Conservation (phyloP, 2,329 filamentous ascomycete species). For the Aspergillaceae sp. region DNA sequence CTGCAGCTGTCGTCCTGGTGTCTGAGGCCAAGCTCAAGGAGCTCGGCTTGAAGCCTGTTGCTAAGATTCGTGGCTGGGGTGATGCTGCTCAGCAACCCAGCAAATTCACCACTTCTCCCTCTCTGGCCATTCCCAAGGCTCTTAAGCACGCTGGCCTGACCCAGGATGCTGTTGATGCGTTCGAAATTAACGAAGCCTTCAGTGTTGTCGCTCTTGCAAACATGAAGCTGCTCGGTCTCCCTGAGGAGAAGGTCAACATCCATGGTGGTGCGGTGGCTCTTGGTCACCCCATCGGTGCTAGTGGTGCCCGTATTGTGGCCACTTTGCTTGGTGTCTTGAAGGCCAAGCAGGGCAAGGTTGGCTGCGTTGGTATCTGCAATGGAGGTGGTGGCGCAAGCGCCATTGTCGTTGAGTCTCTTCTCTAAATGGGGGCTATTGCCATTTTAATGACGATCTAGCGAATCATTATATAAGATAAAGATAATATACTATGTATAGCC, state of each 20-base stretch:
- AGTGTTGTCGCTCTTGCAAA: constrained; percentile 93
- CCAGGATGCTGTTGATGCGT: constrained; percentile 73
- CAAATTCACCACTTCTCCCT: constrained; percentile 91
- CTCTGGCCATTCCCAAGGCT: constrained; percentile 93
- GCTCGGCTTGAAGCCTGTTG: constrained; percentile 81
- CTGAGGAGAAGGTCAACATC: constrained; percentile 82
- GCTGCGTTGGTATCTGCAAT: constrained; percentile 93
- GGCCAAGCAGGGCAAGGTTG: constrained; percentile 89
- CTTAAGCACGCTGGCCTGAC: constrained; percentile 85
- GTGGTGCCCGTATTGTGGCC: constrained; percentile 84
- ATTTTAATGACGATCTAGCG: too few species aligned
- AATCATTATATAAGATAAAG: not conserved
- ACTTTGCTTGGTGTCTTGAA: constrained; percentile 82
- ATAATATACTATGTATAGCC: not conserved
- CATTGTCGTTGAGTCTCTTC: constrained; percentile 67
- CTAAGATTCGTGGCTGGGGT: constrained; percentile 95
- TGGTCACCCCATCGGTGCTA: constrained; percentile 88
- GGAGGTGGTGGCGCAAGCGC: constrained; percentile 93
- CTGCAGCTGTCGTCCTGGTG: constrained; percentile 82
- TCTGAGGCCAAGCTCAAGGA: constrained; percentile 92
- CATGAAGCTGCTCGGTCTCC: constrained; percentile 77
- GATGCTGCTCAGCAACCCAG: constrained; percentile 85
- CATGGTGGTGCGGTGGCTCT: constrained; percentile 93
- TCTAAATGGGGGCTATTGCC: too few species aligned
- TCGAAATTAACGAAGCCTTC: constrained; percentile 99